Percentiles rank a stretch among this genome's conserved stretches.
Evolutionary conservation across 345 rosid genomes (phyloP).

Genomic region (Eutrema heterophyllum): DNA sequence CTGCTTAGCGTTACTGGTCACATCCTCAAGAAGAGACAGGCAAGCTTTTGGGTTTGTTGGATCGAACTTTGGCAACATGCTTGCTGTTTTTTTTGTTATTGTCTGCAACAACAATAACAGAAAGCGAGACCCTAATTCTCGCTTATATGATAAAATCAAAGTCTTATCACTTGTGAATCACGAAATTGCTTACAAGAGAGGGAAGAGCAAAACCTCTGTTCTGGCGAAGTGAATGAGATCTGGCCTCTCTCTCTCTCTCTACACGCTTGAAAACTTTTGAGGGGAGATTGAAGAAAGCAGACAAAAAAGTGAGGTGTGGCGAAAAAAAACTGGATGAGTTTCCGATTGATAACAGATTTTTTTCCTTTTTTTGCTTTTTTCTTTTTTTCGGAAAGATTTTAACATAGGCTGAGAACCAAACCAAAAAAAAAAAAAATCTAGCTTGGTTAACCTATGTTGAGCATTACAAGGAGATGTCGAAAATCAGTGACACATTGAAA

Average conservation of each 20-base stretch:
- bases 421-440: too few relatives aligned
- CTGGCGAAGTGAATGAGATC: background rate
- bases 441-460: background rate
- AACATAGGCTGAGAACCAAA: too few relatives aligned
- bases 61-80: slow-evolving; percentile 58
- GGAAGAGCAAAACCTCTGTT: background rate
- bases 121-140: background rate
- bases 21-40: slow-evolving; percentile 55
- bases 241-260: background rate
- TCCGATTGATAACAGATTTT: background rate
- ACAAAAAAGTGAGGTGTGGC: background rate
- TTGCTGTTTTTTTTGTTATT: background rate
- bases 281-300: background rate
- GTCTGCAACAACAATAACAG: background rate
- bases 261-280: background rate
- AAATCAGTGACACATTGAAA: background rate
- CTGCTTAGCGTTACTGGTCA: slow-evolving; percentile 51
- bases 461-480: background rate
- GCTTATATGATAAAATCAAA: background rate
- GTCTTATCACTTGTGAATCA: background rate
- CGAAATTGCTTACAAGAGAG: background rate
- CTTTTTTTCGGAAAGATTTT: background rate
- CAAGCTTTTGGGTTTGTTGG: slow-evolving; percentile 55
- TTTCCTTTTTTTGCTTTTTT: background rate
- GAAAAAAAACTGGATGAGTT: background rate